Percentiles rank a stretch among this genome's conserved stretches.
Evolutionary conservation across 495 filamentous ascomycete genomes (phyloP).

Genomic region (Penicillium simplicissimum): DNA sequence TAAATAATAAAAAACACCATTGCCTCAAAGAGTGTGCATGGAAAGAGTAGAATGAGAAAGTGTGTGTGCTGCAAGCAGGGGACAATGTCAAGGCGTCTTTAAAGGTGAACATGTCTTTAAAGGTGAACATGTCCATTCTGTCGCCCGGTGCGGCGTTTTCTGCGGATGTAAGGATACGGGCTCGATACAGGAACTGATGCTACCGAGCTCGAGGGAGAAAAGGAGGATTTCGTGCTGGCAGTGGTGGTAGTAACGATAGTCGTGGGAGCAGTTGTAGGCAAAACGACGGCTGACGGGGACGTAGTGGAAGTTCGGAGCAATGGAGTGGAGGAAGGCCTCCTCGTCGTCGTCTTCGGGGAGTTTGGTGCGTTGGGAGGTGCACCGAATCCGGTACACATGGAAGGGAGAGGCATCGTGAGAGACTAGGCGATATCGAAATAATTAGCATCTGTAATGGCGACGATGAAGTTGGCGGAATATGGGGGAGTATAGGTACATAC

Average conservation of each 20-base stretch:
- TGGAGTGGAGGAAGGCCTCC: background rate
- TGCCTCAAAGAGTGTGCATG: background rate
- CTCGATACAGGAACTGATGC: background rate
- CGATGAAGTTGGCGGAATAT: background rate
- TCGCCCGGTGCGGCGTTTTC: background rate
- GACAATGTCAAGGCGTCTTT: background rate
- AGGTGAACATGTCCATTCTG: background rate
- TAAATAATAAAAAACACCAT: background rate
- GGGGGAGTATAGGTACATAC: background rate
- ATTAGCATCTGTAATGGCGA: background rate
- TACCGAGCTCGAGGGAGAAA: background rate
- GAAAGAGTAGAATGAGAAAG: background rate
- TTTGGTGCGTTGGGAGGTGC: background rate
- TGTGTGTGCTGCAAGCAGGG: background rate
- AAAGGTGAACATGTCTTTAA: background rate
- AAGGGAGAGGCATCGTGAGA: constrained; percentile 3
- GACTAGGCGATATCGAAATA: background rate
- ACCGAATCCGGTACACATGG: constrained; percentile 1
- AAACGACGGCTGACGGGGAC: background rate
- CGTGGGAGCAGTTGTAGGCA: background rate
- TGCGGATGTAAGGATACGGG: background rate
- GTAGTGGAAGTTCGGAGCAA: background rate
- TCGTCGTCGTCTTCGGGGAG: background rate
- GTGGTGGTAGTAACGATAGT: background rate
- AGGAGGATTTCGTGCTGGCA: background rate